Conservation (phyloP, 1,284 basidiomycete species). For the Moniliella sp. region DNA sequence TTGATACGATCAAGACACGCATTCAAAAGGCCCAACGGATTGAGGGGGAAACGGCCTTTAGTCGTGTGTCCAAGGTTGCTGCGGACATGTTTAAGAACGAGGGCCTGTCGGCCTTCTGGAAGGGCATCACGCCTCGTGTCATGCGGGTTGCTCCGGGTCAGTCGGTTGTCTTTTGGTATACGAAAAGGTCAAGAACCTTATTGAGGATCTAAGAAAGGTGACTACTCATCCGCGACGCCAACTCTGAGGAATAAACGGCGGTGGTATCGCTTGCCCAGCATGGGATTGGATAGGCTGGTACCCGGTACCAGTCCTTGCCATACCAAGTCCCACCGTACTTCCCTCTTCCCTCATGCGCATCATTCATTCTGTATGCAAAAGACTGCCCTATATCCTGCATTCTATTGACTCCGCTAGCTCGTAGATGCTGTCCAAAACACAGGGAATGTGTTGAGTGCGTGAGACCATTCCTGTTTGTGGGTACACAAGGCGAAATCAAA, state of each 20-base stretch:
- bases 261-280: too few species aligned
- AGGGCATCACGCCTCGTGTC: conserved; percentile 77
- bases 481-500: too few species aligned
- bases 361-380: too few species aligned
- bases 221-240: conserved; percentile 17
- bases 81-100: conserved; percentile 80
- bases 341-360: too few species aligned
- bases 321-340: too few species aligned
- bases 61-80: conserved; percentile 56
- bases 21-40: conserved; percentile 58
- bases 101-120: conserved; percentile 61
- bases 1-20: conserved; percentile 83
- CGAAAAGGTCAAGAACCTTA: conserved; percentile 29
- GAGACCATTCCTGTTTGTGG: too few species aligned
- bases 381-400: too few species aligned
- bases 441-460: too few species aligned
- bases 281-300: too few species aligned
- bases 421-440: too few species aligned
- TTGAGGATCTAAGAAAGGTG: conserved; percentile 25
- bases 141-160: conserved; percentile 73
- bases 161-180: conserved; percentile 39
- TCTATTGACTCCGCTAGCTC: too few species aligned
- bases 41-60: conserved; percentile 53
- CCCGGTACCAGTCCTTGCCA: too few species aligned
- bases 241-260: conserved; percentile 13